Percentiles rank a stretch among this genome's conserved stretches.
Conservation (phyloP, 164 flowering plant species). For the Magnolia changhungtana region DNA sequence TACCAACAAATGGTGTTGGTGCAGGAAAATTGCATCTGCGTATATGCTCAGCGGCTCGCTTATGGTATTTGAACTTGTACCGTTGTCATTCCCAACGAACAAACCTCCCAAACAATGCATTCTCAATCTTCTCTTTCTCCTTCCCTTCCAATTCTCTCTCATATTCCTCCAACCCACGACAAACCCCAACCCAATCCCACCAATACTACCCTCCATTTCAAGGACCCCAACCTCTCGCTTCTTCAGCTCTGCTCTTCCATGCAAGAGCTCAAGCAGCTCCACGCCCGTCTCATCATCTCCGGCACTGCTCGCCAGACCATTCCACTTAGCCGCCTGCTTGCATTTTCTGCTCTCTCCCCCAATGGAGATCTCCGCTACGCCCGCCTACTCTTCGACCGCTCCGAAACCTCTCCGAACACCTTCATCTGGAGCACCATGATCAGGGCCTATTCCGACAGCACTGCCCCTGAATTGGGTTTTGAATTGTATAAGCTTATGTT, state of each 20-base stretch:
- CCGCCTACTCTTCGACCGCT: slow-evolving; percentile 11
- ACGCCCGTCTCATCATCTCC: slow-evolving; percentile 8
- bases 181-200: slow-evolving; percentile 4
- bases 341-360: slow-evolving; percentile 9
- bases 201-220: slow-evolving; percentile 4
- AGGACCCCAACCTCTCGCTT: slow-evolving; percentile 28
- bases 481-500: slow-evolving; percentile 7
- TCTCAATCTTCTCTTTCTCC: too few species aligned
- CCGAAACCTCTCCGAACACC: slow-evolving; percentile 3
- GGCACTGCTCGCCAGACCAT: slow-evolving; percentile 6
- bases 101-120: too few species aligned
- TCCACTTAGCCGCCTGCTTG: slow-evolving; percentile 8
- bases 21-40: too few species aligned
- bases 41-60: too few species aligned
- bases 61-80: too few species aligned
- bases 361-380: slow-evolving; percentile 5
- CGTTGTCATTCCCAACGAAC: too few species aligned
- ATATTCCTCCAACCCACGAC: not conserved
- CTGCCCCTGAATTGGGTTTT: slow-evolving; percentile 6
- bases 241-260: slow-evolving; percentile 10
- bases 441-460: slow-evolving; percentile 9
- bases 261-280: slow-evolving; percentile 9
- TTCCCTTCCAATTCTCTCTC: not conserved
- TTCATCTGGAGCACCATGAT: slow-evolving; percentile 17
- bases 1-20: too few species aligned